Evolutionary conservation across 257 asterid genomes (phyloP).

Genomic region (Solanum ossicruentum): DNA sequence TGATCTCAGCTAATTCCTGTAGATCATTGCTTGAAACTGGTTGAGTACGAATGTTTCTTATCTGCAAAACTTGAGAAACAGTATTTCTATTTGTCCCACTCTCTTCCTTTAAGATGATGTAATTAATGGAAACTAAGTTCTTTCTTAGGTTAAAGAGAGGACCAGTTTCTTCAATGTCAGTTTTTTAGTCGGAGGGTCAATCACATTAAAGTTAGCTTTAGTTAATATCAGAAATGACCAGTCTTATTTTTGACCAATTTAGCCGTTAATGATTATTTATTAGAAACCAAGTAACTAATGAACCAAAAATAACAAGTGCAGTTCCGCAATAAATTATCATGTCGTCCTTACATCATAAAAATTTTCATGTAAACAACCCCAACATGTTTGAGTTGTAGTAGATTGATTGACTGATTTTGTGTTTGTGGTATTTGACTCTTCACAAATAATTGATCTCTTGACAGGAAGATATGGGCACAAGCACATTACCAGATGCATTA

Average conservation of each 20-base stretch:
- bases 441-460: neutral
- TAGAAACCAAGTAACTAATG: neutral
- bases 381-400: neutral
- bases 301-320: neutral
- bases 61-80: neutral
- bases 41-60: neutral
- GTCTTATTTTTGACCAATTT: neutral
- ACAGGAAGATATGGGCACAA: slow-evolving; percentile 15
- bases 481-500: slow-evolving; percentile 11
- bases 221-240: neutral
- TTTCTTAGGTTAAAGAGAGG: neutral
- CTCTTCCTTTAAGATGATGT: neutral
- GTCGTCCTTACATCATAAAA: neutral
- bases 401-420: neutral
- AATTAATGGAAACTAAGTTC: neutral
- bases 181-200: neutral
- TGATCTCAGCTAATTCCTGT: neutral
- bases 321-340: neutral
- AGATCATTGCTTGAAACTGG: neutral
- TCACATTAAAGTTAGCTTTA: neutral
- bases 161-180: neutral
- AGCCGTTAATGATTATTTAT: neutral
- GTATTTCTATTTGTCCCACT: neutral
- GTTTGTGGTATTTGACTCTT: neutral
- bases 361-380: neutral